A percentile compares a stretch with the other conserved stretches of the same genome.
Evolutionary conservation across 129 eudicot genomes (phyloP).

Genomic region (Centrapalus pauciflorus): DNA sequence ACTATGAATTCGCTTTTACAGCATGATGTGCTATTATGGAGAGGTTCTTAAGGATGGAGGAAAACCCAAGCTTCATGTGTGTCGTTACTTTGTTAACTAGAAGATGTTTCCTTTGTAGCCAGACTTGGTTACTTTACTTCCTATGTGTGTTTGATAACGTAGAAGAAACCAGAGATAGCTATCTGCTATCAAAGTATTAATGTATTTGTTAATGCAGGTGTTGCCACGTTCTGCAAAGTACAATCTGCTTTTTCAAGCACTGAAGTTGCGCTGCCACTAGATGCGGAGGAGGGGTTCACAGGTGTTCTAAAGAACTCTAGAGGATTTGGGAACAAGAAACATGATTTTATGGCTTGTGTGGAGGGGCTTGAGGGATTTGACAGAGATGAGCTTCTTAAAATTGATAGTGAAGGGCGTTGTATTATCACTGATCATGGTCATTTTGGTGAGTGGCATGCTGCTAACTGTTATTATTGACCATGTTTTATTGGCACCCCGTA

Average conservation of each 20-base stretch:
- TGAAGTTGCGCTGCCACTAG: slow-evolving; percentile 87
- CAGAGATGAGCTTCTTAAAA: slow-evolving; percentile 60
- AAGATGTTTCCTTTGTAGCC: not conserved
- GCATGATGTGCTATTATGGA: not conserved
- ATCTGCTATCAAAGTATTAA: not conserved
- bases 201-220: slow-evolving; percentile 47
- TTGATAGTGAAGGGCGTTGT: slow-evolving; percentile 97
- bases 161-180: not conserved
- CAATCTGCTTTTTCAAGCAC: slow-evolving; percentile 69
- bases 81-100: not conserved
- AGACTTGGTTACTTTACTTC: not conserved
- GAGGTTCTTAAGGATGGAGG: not conserved
- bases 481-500: not conserved
- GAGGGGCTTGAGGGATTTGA: slow-evolving; percentile 74
- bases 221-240: slow-evolving; percentile 95
- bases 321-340: slow-evolving; percentile 37
- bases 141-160: not conserved
- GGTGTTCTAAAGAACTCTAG: slow-evolving; percentile 60
- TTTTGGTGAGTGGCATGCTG: slow-evolving; percentile 61
- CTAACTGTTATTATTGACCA: slow-evolving; percentile 1
- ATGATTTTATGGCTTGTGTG: slow-evolving; percentile 25
- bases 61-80: not conserved
- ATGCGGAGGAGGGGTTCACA: slow-evolving; percentile 96
- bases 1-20: not conserved
- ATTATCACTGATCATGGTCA: slow-evolving; percentile 90